Base-by-base conservation (phyloP, 2,329 filamentous ascomycete species). In the Curvularia sp. region DNA sequence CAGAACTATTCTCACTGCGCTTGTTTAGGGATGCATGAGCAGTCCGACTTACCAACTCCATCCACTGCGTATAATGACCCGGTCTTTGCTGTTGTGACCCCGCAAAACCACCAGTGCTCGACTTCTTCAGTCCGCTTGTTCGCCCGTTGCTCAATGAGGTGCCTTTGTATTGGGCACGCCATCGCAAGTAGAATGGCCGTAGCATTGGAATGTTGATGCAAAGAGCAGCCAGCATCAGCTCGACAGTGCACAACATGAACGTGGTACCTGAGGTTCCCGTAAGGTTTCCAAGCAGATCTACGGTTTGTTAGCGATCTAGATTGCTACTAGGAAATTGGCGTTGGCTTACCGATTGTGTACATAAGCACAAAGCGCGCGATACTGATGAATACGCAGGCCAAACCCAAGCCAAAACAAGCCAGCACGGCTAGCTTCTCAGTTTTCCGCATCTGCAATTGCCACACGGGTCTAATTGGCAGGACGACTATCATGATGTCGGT, bases 121-220 rank as follows among this genome's bases (percentile, higher is more conserved):
- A 64, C 13, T 59, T 51, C 30, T 61, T 61, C 10, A 45, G 27
- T 8, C 38, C 55, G 41, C 52, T 61, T 15, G 43, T 43, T 30
- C 43, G 42, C 18, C 28, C 49, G 9, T 50, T 57, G 41, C 45
- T 52, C 36, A 54, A 19, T 13, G 57, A 63, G 1, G 55, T 43
- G 1, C 49, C 51, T 55, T 67, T 68, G 57, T 67, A 67, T 30
- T 63, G 65, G 2, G 57, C 30, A n/a, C 66, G 64, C 52, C 59
- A 60, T 10, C 57, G 63, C 27, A 67, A 56, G 45, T 67, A 68
- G 48, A 67, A 68, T 2, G 66, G 66, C 2, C 64, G 64, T 9
- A 68, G 55, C 66, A 67, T 66, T 15, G 66, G 66, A 18, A 68
- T 68, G 51, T 68, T 68, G 54, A 67, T 66, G 47, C 64, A 68